Evolutionary conservation across 1,139 yeast genomes (phyloP), one percentile per base, ranked within the genome.

Genomic region (Saccharomyces hybrid): DNA sequence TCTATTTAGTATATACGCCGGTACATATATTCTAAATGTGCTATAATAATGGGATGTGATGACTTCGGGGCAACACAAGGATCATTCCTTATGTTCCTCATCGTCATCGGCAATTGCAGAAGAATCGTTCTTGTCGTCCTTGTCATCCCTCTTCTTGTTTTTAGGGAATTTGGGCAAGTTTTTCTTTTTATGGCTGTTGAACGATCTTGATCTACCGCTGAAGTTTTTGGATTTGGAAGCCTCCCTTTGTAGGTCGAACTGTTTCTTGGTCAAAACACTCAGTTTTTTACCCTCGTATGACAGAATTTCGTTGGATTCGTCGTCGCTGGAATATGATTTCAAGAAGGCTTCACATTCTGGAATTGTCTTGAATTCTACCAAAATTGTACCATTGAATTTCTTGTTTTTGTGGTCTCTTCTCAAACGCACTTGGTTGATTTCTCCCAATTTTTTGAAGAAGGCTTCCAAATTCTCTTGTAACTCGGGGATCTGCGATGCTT

Each of bases 311-410:
- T 57, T 57, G 20, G 52, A 50, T 6, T 56, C 55, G 20, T 56
- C 50, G 23, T 59, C 56, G 2, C 56, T 59, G 6, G 59, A 57
- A 51, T 73, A 69, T 26, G 78, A 81, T 62, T 61, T 57, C 38
- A 88, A 75, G 64, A 89, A 83, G 65, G 76, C 78, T 65, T 86
- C 82, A 42, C 95, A 89, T 59, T 87, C 95, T 60, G 85, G 88
- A 54, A 76, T 75, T 23, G 80, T 76, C 59, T 81, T 80, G 73
- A 91, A 91, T 74, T 91, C 98, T 50, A 85, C 95, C 67, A 90
- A 88, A 48, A 86, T 96, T 27, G 87, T 84, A 52, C 93, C 90
- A 67, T 86, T 86, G 74, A 93, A 93, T 61, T 80, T 82, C 66
- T 78, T 84, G 25, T 38, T 38, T 56, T 75, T 76, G 51, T 79